phyloP scores from a whole-genome alignment of 2,329 filamentous ascomycete species.

The Microdochium nivale region DNA sequence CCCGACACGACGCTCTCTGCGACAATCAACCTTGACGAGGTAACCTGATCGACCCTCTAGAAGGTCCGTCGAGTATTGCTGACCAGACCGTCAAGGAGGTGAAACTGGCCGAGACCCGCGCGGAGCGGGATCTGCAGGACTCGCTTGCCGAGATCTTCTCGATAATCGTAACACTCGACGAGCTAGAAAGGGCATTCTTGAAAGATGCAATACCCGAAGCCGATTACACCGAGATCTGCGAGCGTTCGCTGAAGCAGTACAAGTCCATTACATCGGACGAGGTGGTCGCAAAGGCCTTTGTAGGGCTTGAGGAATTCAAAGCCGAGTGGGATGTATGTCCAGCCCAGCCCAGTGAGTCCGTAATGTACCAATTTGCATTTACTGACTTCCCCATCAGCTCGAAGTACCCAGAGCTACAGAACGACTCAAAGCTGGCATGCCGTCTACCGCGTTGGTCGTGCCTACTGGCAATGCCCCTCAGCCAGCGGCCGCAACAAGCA shows the following conservation, averaged over 20 bases:
- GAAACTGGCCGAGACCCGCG: slow-evolving; percentile 76
- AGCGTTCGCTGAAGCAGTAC: slow-evolving; percentile 90
- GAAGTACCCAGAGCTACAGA: slow-evolving; percentile 93
- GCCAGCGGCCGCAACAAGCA: slow-evolving; percentile 29
- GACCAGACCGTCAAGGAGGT: slow-evolving; percentile 59
- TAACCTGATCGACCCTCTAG: slow-evolving; percentile 27
- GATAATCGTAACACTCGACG: slow-evolving; percentile 91
- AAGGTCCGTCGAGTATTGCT: background rate
- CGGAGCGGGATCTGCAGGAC: slow-evolving; percentile 88
- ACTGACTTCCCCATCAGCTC: slow-evolving; percentile 45
- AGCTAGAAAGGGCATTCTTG: slow-evolving; percentile 91
- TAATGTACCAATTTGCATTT: background rate
- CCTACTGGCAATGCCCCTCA: slow-evolving; percentile 35
- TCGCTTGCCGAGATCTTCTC: slow-evolving; percentile 96
- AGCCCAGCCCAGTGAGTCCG: background rate
- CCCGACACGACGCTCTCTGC: slow-evolving; percentile 76
- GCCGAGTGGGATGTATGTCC: slow-evolving; percentile 75
- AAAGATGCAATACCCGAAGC: slow-evolving; percentile 87
- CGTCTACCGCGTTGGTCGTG: slow-evolving; percentile 65
- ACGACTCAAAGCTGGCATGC: slow-evolving; percentile 83
- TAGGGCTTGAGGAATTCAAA: slow-evolving; percentile 85
- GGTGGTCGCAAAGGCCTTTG: slow-evolving; percentile 79
- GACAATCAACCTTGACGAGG: slow-evolving; percentile 90
- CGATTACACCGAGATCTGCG: slow-evolving; percentile 95
- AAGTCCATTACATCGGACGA: slow-evolving; percentile 90